A percentile compares a stretch with the other conserved stretches of the same genome.
Evolutionary conservation across 108 stramenopile genomes (phyloP).

Genomic region (Nitzschia sp.): DNA sequence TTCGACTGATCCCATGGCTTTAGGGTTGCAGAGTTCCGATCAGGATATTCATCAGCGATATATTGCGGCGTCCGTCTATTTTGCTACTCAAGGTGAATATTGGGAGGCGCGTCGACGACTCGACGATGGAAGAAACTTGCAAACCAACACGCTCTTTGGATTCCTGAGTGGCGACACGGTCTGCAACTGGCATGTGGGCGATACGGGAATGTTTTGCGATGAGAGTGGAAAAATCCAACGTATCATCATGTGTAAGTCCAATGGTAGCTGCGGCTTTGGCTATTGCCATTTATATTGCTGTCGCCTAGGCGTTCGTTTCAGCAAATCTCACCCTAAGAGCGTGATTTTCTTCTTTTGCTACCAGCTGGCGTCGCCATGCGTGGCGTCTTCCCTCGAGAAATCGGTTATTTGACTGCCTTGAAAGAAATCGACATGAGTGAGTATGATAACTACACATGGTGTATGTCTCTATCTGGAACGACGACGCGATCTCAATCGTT

Average conservation of each 20-base stretch:
- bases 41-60: conserved; percentile 14
- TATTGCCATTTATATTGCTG: too few species aligned
- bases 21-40: background rate
- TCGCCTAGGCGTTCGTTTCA: too few species aligned
- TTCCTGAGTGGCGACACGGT: background rate
- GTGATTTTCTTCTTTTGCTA: background rate
- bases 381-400: background rate
- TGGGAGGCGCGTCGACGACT: conserved; percentile 1
- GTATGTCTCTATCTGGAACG: too few species aligned
- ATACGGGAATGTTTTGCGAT: background rate
- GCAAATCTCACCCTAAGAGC: too few species aligned
- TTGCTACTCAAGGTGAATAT: conserved; percentile 15
- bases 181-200: background rate
- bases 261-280: too few species aligned
- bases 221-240: background rate
- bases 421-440: background rate
- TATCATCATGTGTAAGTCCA: background rate
- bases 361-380: background rate
- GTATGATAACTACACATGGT: too few species aligned
- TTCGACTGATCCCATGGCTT: background rate
- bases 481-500: too few species aligned
- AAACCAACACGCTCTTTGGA: conserved; percentile 5
- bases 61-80: conserved; percentile 21
- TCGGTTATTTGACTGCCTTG: conserved; percentile 1
- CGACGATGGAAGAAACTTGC: background rate